Conservation (phyloP, 176 grass and related monocot species). For the Eragrostis nindensis region DNA sequence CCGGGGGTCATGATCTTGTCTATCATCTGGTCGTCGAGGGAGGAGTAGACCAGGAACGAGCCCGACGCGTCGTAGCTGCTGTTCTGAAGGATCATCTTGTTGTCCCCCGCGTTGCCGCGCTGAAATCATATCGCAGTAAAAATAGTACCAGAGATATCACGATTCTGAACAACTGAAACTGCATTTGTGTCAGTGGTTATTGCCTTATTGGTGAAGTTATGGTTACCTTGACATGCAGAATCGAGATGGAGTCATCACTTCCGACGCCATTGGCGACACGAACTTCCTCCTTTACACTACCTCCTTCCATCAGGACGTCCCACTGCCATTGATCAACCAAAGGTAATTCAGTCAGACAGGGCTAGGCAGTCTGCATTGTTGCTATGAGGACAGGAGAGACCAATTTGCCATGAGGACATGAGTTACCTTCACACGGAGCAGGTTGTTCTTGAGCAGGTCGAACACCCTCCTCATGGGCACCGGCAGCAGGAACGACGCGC, state of each 20-base stretch:
- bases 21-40: conserved; percentile 35
- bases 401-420: not conserved
- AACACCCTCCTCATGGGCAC: conserved; percentile 39
- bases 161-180: not conserved
- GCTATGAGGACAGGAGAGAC: not conserved
- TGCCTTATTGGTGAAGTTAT: not conserved
- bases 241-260: conserved; percentile 50
- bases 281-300: conserved; percentile 47
- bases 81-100: conserved; percentile 68
- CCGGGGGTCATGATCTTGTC: conserved; percentile 17
- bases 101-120: not conserved
- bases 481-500: conserved; percentile 51
- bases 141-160: not conserved
- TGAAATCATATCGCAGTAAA: not conserved
- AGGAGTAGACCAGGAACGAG: conserved; percentile 59
- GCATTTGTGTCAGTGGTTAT: not conserved
- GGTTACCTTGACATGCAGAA: conserved; percentile 52
- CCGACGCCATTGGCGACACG: conserved; percentile 33
- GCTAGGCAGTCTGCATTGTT: not conserved
- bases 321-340: conserved; percentile 39
- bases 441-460: conserved; percentile 45
- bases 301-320: conserved; percentile 53
- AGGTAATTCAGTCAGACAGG: not conserved
- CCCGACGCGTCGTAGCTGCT: conserved; percentile 44
- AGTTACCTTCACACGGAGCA: conserved; percentile 38